These are phyloP conservation scores for Oidium heveae DNA, from an alignment of 2,329 filamentous ascomycete species.

Conservation along the genomic window DNA sequence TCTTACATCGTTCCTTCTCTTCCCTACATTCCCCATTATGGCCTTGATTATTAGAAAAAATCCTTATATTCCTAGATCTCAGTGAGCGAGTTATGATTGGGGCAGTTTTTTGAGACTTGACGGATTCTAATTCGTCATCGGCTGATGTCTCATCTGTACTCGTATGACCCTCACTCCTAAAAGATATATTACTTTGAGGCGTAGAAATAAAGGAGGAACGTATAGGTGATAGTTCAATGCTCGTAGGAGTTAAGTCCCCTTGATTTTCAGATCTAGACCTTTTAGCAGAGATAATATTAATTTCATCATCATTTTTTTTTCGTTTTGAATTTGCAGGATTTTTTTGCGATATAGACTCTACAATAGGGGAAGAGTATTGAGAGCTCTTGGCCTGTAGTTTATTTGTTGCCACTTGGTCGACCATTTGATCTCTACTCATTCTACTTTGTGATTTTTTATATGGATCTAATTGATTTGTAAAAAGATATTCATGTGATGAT, in stretches of 20 bases:
- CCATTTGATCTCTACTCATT: not conserved
- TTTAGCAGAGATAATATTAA: not conserved
- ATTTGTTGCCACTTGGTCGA: not conserved
- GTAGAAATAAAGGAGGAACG: not conserved
- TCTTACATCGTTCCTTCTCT: not conserved
- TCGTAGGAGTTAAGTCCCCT: not conserved
- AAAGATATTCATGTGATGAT: not conserved
- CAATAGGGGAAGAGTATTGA: too few relatives aligned
- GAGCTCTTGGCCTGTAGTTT: not conserved
- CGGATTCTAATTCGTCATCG: conserved; percentile 10
- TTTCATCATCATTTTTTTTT: not conserved
- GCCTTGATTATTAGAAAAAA: not conserved
- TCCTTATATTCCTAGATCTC: not conserved
- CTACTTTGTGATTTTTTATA: too few relatives aligned
- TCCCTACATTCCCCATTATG: conserved; percentile 1
- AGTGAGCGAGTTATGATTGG: not conserved
- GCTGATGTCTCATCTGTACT: conserved; percentile 14
- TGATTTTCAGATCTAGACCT: not conserved
- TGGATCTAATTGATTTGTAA: too few relatives aligned
- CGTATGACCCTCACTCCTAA: conserved; percentile 6
- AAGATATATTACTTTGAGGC: not conserved
- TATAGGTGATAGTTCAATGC: not conserved
- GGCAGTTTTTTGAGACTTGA: not conserved
- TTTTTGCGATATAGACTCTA: not conserved
- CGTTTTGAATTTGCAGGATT: not conserved